Evolutionary conservation across 257 asterid genomes (phyloP).

Genomic region (Gentiana straminea): DNA sequence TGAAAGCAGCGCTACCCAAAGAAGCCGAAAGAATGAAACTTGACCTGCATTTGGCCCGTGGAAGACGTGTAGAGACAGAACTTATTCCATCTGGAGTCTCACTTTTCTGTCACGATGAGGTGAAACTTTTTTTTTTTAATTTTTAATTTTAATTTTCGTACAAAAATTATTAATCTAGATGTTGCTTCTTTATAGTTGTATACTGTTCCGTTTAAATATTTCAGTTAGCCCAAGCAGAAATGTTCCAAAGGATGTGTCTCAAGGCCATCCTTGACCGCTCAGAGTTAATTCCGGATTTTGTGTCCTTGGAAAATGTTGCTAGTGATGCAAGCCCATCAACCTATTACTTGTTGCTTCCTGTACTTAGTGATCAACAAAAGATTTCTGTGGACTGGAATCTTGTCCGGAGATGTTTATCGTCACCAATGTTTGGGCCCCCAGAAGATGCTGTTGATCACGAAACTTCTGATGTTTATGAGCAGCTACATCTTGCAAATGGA

Average conservation of each 20-base stretch:
- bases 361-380: conserved; percentile 24
- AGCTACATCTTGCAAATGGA: conserved; percentile 73
- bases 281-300: conserved; percentile 47
- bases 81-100: conserved; percentile 63
- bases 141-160: conserved; percentile 4
- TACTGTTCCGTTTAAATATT: conserved; percentile 13
- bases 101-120: conserved; percentile 56
- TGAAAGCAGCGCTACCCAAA: conserved; percentile 68
- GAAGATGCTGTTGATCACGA: conserved; percentile 19
- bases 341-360: conserved; percentile 71
- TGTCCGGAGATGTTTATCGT: conserved; percentile 65
- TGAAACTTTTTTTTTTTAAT: conserved; percentile 14
- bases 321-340: conserved; percentile 34
- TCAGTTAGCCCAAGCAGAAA: conserved; percentile 70
- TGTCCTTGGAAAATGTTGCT: conserved; percentile 40
- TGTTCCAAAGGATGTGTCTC: conserved; percentile 74
- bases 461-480: conserved; percentile 26
- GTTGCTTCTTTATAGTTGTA: conserved; percentile 12
- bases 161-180: not conserved
- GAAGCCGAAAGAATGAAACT: conserved; percentile 79
- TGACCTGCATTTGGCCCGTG: conserved; percentile 72
- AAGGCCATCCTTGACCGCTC: conserved; percentile 70
- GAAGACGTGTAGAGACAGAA: conserved; percentile 73
- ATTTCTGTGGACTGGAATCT: conserved; percentile 78
- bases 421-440: conserved; percentile 56